Evolutionary conservation across 2,329 filamentous ascomycete genomes (phyloP), one percentile per base, ranked within the genome.

Genomic region (Escovopsis weberi): DNA sequence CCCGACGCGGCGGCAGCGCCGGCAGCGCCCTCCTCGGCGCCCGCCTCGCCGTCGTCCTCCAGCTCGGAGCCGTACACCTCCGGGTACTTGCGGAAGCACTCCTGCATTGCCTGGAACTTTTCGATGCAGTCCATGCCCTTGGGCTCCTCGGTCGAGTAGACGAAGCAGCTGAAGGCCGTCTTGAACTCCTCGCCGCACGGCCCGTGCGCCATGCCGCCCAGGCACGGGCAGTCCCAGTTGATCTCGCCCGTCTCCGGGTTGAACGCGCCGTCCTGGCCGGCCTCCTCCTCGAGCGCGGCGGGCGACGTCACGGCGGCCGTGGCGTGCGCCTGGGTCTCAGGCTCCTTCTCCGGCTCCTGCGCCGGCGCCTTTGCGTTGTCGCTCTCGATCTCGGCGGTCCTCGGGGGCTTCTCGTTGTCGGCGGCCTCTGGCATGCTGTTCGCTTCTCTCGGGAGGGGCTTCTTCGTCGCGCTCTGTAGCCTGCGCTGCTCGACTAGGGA

Each of bases 221-320:
- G 69, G 61, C 91, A 98, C 12, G 91, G 91, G 64, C 91, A 98
- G 61, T 96, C 91, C 91, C 91, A 98, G 72, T 98, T 98, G 66
- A 98, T 98, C 73, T 98, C 91, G 53, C 91, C 91, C 9, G 91
- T 98, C 68, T 96, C 91, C 3, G 88, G 87, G 64, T 98, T 94
- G 69, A 96, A 98, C 1, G 91, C 91, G 43, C 86, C 91, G 63
- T 96, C 80, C 59, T 89, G 80, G 47, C 68, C 75, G 6, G 86
- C 87, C 62, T 95, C 87, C 46, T 85, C 77, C 61, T 94, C 82
- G 12, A 91, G 66, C 0, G 63, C 70, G 44, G 66, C 67, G 6
- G 69, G 66, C 2, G 71, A 67, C 26, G 59, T 59, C 6, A 52
- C 49, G 47, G 55, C 42, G 26, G 47, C 51, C 19, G 37, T 47